Base-by-base conservation (phyloP, 2,329 filamentous ascomycete species). In the Venturia oleaginea region DNA sequence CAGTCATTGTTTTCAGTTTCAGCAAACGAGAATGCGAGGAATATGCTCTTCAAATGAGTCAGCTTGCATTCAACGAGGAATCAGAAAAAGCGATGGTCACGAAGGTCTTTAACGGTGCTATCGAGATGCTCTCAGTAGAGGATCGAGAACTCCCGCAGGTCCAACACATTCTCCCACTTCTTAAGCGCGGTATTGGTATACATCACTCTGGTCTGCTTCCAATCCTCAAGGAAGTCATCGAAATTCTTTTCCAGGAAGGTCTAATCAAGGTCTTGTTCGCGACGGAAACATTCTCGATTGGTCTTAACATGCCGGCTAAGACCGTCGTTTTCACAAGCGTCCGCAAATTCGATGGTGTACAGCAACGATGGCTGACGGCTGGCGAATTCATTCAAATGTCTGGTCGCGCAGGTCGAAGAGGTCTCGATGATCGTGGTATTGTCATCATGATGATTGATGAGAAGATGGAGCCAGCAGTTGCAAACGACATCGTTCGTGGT, bases 391-490 rank as follows among this genome's bases (percentile, higher is more conserved):
- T 99, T 62, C 94, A 99, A 74, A 99, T 99, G 94, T 96, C 94
- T 63, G 94, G 94, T 67, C 90, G 94, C 77, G 94, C 94, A 66
- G 94, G 94, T 73, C 90, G 94, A 83, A 88, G 94, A 85, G 94
- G 94, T 77, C 88, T 99, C 64, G 94, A 99, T 79, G 92, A 97
- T 67, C 89, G 94, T 68, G 94, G 94, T 83, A 95, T 97, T 70
- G 94, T 99, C 69, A 97, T 99, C 75, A 97, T 99, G 91, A 97
- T 99, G 93, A 90, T 99, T 67, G 89, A 95, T 72, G 90, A 95
- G 75, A 91, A 94, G 78, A 93, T 99, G 80, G 94, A 99, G 72
- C 94, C 94, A 1, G 86, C 91, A 2, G 87, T 89, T n/a, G 93
- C 94, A 51, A 96, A 96, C 77, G 88, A 90, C 68, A 97, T 99